A percentile compares a stretch with the other conserved stretches of the same genome.
These are phyloP conservation scores for Phytophthora litchii DNA, from an alignment of 352 stramenopile species.

Conservation along the genomic window DNA sequence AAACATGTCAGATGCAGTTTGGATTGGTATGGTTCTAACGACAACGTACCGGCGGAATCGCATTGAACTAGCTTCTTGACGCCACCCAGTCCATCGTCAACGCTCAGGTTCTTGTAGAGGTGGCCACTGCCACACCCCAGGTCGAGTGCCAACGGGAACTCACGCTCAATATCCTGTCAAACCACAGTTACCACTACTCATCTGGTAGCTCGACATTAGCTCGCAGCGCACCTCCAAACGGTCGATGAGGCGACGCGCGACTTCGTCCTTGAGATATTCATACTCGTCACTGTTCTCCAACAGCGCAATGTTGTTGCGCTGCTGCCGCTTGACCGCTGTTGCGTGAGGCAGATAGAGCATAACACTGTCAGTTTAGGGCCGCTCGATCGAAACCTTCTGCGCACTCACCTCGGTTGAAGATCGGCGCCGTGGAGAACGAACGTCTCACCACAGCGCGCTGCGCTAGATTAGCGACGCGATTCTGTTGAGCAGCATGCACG, in stretches of 20 bases:
- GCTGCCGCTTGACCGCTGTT: constrained; percentile 75
- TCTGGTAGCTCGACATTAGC: not conserved
- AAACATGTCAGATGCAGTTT: constrained; percentile 5
- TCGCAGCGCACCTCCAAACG: constrained; percentile 61
- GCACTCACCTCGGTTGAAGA: constrained; percentile 67
- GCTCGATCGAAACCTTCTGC: not conserved
- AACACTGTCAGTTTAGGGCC: not conserved
- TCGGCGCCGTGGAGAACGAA: constrained; percentile 52
- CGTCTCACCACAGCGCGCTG: constrained; percentile 30
- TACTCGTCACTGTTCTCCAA: constrained; percentile 71
- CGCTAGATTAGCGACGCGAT: constrained; percentile 26
- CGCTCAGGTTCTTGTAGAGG: constrained; percentile 83
- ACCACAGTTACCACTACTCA: constrained; percentile 3
- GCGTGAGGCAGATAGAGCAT: constrained; percentile 9
- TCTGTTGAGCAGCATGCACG: constrained; percentile 27
- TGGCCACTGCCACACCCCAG: constrained; percentile 81
- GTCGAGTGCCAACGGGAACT: constrained; percentile 82
- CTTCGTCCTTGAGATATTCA: constrained; percentile 89
- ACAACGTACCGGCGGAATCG: constrained; percentile 57
- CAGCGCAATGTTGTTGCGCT: constrained; percentile 78
- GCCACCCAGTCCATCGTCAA: constrained; percentile 73
- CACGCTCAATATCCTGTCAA: constrained; percentile 77
- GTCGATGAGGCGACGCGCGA: constrained; percentile 82
- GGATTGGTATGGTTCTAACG: not conserved
- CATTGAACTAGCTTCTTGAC: constrained; percentile 82